Conservation (phyloP, 352 stramenopile genomes). For the Globisporangium acanthophoron region DNA sequence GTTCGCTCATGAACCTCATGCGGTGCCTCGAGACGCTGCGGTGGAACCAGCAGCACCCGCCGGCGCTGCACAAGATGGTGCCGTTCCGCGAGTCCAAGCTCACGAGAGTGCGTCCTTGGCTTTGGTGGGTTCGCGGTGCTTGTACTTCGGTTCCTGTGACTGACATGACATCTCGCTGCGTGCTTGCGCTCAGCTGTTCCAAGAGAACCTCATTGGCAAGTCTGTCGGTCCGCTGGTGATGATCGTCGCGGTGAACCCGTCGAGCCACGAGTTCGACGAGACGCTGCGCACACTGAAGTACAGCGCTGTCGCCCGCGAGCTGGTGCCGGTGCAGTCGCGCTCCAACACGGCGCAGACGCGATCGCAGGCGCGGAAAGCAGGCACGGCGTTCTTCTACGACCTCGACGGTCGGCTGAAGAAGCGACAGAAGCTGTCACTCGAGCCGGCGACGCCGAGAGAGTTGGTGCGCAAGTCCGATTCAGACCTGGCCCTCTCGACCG, state of each 20-base stretch:
- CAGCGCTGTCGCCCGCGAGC: slow-evolving; percentile 87
- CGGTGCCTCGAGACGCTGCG: slow-evolving; percentile 93
- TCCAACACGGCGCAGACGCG: slow-evolving; percentile 22
- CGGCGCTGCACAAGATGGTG: slow-evolving; percentile 85
- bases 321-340: slow-evolving; percentile 60
- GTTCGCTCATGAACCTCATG: slow-evolving; percentile 97
- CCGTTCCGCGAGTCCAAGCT: slow-evolving; percentile 97
- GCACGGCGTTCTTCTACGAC: slow-evolving; percentile 37
- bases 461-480: slow-evolving; percentile 2
- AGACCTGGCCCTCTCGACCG: slow-evolving; percentile 6
- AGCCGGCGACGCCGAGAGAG: slow-evolving; percentile 10
- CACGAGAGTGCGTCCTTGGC: slow-evolving; percentile 46
- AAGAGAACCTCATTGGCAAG: slow-evolving; percentile 89
- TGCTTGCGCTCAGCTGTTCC: slow-evolving; percentile 81
- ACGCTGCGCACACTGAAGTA: slow-evolving; percentile 95
- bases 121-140: not conserved
- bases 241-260: slow-evolving; percentile 96
- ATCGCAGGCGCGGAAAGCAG: slow-evolving; percentile 5
- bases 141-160: not conserved
- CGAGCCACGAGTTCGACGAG: slow-evolving; percentile 93
- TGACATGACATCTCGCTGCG: not conserved
- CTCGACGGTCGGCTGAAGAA: slow-evolving; percentile 45
- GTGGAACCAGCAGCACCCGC: slow-evolving; percentile 84
- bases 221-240: slow-evolving; percentile 89
- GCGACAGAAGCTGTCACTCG: slow-evolving; percentile 21